A percentile compares a stretch with the other conserved stretches of the same genome.
Evolutionary conservation across 192 early-diverging fungal species (phyloP).

Genomic region (Allomyces arbusculus): DNA sequence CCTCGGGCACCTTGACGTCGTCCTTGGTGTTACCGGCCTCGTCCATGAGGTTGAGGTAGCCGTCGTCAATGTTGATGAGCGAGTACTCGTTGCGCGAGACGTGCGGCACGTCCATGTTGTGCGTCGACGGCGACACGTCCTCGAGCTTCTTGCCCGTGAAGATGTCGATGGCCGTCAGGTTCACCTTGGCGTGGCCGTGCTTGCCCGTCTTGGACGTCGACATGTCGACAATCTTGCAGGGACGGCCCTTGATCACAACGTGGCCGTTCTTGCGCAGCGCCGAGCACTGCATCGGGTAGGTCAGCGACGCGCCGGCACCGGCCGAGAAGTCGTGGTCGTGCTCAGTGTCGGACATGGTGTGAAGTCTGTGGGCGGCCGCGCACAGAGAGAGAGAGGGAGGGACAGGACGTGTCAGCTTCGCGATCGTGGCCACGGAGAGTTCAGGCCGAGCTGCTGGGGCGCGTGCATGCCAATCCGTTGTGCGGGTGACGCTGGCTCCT

Average conservation of each 20-base stretch:
- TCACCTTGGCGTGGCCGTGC: slow-evolving; percentile 99
- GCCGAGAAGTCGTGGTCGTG: slow-evolving; percentile 52
- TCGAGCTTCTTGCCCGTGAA: slow-evolving; percentile 97
- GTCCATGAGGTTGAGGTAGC: slow-evolving; percentile 71
- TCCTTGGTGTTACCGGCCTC: slow-evolving; percentile 70
- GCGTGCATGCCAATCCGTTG: too few species aligned
- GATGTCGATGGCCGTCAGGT: slow-evolving; percentile 83
- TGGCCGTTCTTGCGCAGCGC: slow-evolving; percentile 95
- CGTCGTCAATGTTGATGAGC: slow-evolving; percentile 76
- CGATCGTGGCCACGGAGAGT: too few species aligned
- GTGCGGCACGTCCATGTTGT: slow-evolving; percentile 99
- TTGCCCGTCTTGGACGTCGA: slow-evolving; percentile 99
- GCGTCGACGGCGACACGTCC: slow-evolving; percentile 98
- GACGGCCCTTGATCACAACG: slow-evolving; percentile 95
- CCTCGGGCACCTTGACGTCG: slow-evolving; percentile 81
- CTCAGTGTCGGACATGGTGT: slow-evolving; percentile 37
- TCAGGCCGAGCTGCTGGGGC: too few species aligned
- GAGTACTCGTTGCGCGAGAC: slow-evolving; percentile 66
- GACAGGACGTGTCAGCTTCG: too few species aligned
- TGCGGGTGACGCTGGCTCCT: too few species aligned
- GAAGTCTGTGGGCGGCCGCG: too few species aligned
- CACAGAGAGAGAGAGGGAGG: too few species aligned
- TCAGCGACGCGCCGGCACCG: slow-evolving; percentile 69
- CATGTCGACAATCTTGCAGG: slow-evolving; percentile 99
- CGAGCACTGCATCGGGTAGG: slow-evolving; percentile 98